These are phyloP conservation scores for Zelopaecilomyces penicillatus DNA, from an alignment of 2,329 filamentous ascomycete species.

Conservation along the genomic window DNA sequence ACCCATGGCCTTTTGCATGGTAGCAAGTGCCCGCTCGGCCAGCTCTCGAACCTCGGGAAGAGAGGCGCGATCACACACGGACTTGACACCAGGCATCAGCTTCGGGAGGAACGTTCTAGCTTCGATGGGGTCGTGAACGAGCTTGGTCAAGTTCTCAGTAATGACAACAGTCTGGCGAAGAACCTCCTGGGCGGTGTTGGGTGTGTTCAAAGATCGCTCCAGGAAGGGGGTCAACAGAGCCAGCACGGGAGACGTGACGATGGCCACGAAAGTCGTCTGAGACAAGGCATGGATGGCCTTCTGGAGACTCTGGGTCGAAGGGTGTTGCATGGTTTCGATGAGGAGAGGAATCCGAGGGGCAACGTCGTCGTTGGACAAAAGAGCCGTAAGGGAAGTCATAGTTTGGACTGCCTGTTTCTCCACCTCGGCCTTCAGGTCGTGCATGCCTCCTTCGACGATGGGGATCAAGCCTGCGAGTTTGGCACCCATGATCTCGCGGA, in stretches of 20 bases:
- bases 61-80: conserved; percentile 77
- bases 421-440: conserved; percentile 86
- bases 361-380: conserved; percentile 95
- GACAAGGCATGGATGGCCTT: conserved; percentile 96
- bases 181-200: conserved; percentile 85
- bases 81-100: conserved; percentile 86
- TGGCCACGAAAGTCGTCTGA: conserved; percentile 95
- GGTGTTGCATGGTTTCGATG: conserved; percentile 91
- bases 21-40: conserved; percentile 68
- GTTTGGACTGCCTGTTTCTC: conserved; percentile 84
- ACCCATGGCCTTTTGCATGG: conserved; percentile 91
- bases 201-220: conserved; percentile 87
- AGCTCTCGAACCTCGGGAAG: conserved; percentile 91
- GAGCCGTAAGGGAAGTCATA: conserved; percentile 81
- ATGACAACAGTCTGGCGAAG: conserved; percentile 93
- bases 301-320: conserved; percentile 77
- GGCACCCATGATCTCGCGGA: conserved; percentile 84
- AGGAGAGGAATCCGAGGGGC: conserved; percentile 84
- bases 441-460: conserved; percentile 86
- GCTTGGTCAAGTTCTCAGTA: conserved; percentile 94
- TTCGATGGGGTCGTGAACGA: conserved; percentile 92
- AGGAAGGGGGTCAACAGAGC: conserved; percentile 90
- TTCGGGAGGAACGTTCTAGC: conserved; percentile 92
- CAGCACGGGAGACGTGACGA: conserved; percentile 91
- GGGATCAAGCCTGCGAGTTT: conserved; percentile 83